Evolutionary conservation across 2,329 filamentous ascomycete species (phyloP), one percentile per base, ranked within the genome.

Genomic region (Emmonsiellopsis sp.): DNA sequence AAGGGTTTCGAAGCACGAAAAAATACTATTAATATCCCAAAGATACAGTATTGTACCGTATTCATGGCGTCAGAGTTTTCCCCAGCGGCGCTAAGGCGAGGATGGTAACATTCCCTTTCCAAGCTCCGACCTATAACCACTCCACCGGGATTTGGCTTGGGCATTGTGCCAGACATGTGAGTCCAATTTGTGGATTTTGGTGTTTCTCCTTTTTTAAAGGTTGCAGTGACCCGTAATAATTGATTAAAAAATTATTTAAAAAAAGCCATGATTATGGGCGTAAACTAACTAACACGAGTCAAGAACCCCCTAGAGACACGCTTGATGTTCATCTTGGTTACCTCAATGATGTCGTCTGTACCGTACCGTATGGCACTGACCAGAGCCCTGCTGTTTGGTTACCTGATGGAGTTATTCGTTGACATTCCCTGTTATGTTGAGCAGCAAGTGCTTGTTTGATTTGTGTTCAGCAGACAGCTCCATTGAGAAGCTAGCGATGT

Each of bases 101-200:
- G 47, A 34, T 42, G 47, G 20, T 37, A 50, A 10, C 20, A 44
- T 26, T 16, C 20, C 40, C 30, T 50, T n/a, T 50, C 38, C 34
- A 50, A 50, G 47, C 47, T 50, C 38, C 35, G 20, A 34, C 47
- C 47, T 26, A 42, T 34, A 15, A 50, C 47, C 47, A 50, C 16
- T 40, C 47, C 35, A 16, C 38, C 35, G 47, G 47, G 47, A 50
- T 50, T 37, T 16, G 30, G 35, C 15, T 40, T 9, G 15, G 16
- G 34, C 35, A 34, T 16, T 4, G 47, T 13, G 46, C n/a, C 47
- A 26, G 35, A 15, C 34, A 41, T 50, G 30, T 50, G 47, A 47
- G 20, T 13, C 32, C 35, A 15, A 34, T 20, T 35, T 35, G 7
- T 37, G 45, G 13, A 32, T 8, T 31, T 11, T 31, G 20, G 5